These are phyloP conservation scores for Hanseniaspora osmophila DNA, from an alignment of 805 yeast species.

Conservation along the genomic window DNA sequence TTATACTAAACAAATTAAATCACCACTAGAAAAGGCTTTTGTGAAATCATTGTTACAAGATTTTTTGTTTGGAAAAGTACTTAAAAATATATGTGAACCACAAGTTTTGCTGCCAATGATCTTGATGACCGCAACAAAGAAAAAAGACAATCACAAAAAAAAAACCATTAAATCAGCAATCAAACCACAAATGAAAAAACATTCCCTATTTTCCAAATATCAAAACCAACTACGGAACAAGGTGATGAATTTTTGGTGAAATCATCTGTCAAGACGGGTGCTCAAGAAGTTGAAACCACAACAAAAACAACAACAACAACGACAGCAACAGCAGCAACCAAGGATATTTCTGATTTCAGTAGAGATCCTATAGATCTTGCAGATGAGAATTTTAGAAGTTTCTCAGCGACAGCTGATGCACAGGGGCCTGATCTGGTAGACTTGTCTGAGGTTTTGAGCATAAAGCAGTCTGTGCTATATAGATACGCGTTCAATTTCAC, in stretches of 20 bases:
- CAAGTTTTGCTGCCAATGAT: slow-evolving; percentile 10
- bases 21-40: slow-evolving; percentile 14
- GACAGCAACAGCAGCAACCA: too few relatives aligned
- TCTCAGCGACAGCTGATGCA: too few relatives aligned
- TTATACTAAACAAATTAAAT: slow-evolving; percentile 4
- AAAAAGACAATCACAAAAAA: neutral
- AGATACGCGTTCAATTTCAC: slow-evolving; percentile 12
- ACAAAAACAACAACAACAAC: too few relatives aligned
- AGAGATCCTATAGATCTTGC: too few relatives aligned
- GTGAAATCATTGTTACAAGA: slow-evolving; percentile 13
- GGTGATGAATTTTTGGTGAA: neutral
- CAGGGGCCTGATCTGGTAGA: too few relatives aligned
- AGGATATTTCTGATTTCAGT: too few relatives aligned
- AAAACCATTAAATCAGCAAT: neutral
- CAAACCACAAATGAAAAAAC: neutral
- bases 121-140: neutral
- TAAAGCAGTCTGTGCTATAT: slow-evolving; percentile 3
- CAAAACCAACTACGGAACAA: neutral
- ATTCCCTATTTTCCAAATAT: neutral
- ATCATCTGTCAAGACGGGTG: neutral
- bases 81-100: slow-evolving; percentile 17
- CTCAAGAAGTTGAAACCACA: too few relatives aligned
- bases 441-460: too few relatives aligned
- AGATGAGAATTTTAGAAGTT: too few relatives aligned
- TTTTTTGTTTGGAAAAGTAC: slow-evolving; percentile 13